phyloP scores from a whole-genome alignment of 2,329 filamentous ascomycete species.

The Chaetomiaceae sp. region DNA sequence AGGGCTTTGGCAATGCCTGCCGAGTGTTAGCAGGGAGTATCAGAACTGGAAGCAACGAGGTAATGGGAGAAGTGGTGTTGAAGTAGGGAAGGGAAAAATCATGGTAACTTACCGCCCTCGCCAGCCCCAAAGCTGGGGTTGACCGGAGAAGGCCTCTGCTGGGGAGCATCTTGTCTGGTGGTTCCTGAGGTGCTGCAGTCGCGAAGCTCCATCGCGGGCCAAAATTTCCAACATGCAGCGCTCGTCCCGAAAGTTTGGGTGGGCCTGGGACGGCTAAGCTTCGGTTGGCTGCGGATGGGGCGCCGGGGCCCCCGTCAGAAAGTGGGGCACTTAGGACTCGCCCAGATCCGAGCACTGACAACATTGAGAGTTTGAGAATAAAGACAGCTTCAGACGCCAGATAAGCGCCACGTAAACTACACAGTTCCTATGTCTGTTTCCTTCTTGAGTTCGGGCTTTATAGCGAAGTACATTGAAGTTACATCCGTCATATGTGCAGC shows the following conservation, averaged over 20 bases:
- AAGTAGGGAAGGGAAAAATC: slow-evolving; percentile 8
- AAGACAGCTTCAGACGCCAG: no score
- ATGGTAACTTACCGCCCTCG: slow-evolving; percentile 32
- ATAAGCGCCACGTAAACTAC: no score
- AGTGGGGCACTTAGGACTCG: no score
- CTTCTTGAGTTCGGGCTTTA: no score
- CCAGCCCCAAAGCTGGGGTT: slow-evolving; percentile 40
- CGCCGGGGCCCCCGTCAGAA: no score
- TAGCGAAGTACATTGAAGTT: no score
- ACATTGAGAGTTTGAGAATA: no score
- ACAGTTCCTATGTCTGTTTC: no score
- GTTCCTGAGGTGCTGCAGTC: slow-evolving; percentile 3
- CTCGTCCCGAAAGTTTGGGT: background rate
- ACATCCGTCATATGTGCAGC: no score
- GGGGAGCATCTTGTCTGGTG: slow-evolving; percentile 45
- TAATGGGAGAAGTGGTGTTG: background rate
- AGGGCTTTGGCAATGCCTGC: slow-evolving; percentile 15
- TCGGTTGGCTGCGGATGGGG: no score
- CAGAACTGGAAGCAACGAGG: background rate
- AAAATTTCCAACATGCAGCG: slow-evolving; percentile 8
- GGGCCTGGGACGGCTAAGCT: background rate
- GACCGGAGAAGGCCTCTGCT: slow-evolving; percentile 49
- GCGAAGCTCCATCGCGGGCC: slow-evolving; percentile 5
- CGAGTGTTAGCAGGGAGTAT: background rate
- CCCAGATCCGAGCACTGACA: no score